Evolutionary conservation across 2,329 filamentous ascomycete species (phyloP).

Genomic region (Neonectria sp.): DNA sequence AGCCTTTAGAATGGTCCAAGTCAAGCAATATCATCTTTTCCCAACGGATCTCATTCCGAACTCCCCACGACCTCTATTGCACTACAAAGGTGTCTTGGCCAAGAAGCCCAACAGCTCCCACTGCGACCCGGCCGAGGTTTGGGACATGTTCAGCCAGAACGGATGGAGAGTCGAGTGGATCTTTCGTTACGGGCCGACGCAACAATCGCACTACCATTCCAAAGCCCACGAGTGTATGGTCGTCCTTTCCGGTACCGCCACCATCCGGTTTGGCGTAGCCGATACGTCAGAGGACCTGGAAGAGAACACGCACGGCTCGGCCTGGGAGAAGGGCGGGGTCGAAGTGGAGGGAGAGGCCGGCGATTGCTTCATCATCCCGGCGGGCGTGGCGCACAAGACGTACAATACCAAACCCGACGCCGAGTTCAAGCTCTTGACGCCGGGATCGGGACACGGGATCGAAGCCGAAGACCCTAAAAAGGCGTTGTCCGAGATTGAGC

Average conservation of each 20-base stretch:
- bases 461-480: constrained; percentile 53
- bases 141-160: constrained; percentile 60
- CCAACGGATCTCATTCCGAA: constrained; percentile 65
- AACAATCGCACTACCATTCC: constrained; percentile 71
- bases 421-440: constrained; percentile 56
- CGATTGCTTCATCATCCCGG: constrained; percentile 72
- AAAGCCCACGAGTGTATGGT: constrained; percentile 71
- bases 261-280: constrained; percentile 69
- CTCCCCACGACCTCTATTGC: constrained; percentile 66
- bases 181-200: constrained; percentile 69
- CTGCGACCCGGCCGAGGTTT: constrained; percentile 56
- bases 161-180: constrained; percentile 71
- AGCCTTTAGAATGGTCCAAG: constrained; percentile 36
- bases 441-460: constrained; percentile 58
- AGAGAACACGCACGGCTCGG: constrained; percentile 56
- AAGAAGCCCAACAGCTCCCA: not conserved
- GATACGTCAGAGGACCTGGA: constrained; percentile 60
- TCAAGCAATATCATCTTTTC: constrained; percentile 57
- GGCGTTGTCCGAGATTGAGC: constrained; percentile 53
- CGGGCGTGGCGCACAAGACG: constrained; percentile 70
- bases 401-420: constrained; percentile 57
- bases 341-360: constrained; percentile 64
- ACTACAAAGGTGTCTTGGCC: constrained; percentile 57
- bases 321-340: constrained; percentile 63
- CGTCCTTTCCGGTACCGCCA: constrained; percentile 67